These are phyloP conservation scores for Hypoxylon sp. DNA, from an alignment of 2,329 filamentous ascomycete species.

Conservation along the genomic window DNA sequence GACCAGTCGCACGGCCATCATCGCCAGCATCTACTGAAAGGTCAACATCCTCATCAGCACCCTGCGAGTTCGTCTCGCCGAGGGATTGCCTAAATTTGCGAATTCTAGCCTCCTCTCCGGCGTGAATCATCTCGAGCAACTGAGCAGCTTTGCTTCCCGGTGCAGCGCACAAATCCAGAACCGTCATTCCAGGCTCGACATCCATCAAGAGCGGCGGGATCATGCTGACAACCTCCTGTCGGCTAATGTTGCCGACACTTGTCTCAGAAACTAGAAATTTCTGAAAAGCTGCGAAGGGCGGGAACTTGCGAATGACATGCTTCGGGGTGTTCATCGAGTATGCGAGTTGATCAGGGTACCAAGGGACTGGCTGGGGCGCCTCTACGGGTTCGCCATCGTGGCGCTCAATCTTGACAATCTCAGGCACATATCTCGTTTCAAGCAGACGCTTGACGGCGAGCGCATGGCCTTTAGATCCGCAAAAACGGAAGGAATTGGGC, in stretches of 20 bases:
- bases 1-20: slow-evolving; percentile 88
- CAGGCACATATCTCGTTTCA: slow-evolving; percentile 88
- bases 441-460: slow-evolving; percentile 90
- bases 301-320: slow-evolving; percentile 92
- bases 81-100: slow-evolving; percentile 77
- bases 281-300: slow-evolving; percentile 95
- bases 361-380: slow-evolving; percentile 84
- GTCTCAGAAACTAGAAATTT: slow-evolving; percentile 98
- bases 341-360: slow-evolving; percentile 95
- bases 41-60: slow-evolving; percentile 66
- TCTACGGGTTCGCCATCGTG: slow-evolving; percentile 86
- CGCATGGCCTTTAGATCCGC: slow-evolving; percentile 96
- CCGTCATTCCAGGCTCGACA: slow-evolving; percentile 89
- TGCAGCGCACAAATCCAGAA: slow-evolving; percentile 95
- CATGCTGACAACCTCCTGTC: slow-evolving; percentile 99
- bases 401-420: slow-evolving; percentile 87
- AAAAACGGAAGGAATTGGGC: slow-evolving; percentile 98
- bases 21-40: slow-evolving; percentile 74
- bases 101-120: slow-evolving; percentile 90
- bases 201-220: slow-evolving; percentile 96
- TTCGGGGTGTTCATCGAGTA: slow-evolving; percentile 99
- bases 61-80: slow-evolving; percentile 54
- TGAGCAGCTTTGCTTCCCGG: slow-evolving; percentile 98
- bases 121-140: slow-evolving; percentile 93
- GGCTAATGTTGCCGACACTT: slow-evolving; percentile 95